Percentiles rank a stretch among this genome's conserved stretches.
Conservation (phyloP, 2,329 filamentous ascomycete species). For the Pseudogymnoascus sp. region DNA sequence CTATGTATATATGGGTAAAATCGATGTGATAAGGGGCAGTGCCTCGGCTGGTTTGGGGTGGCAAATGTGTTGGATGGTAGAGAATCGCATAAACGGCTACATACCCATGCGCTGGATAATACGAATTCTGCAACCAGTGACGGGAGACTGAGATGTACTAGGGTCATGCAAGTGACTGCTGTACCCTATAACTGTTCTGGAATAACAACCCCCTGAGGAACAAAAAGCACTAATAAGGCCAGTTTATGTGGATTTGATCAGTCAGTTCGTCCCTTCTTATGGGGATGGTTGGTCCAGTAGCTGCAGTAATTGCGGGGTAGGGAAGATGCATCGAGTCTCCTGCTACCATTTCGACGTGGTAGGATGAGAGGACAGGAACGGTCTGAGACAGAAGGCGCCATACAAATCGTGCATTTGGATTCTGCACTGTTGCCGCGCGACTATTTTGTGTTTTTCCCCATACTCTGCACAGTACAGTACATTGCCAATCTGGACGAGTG, state of each 20-base stretch:
- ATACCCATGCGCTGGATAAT: conserved; percentile 6
- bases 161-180: not conserved
- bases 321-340: not conserved
- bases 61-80: not conserved
- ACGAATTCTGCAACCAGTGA: not conserved
- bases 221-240: not conserved
- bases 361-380: not conserved
- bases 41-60: not conserved
- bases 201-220: not conserved
- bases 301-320: conserved; percentile 2
- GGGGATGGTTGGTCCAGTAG: not conserved
- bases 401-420: conserved; percentile 3
- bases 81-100: not conserved
- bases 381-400: not conserved
- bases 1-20: not conserved
- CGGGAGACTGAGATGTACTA: not conserved
- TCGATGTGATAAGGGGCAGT: not conserved
- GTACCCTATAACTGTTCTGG: not conserved
- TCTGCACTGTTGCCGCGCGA: conserved; percentile 6
- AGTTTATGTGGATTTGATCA: not conserved
- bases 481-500: not conserved
- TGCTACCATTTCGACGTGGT: not conserved
- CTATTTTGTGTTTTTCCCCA: not conserved
- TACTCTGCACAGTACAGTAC: not conserved
- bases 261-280: not conserved